A percentile compares a stretch with the other conserved stretches of the same genome.
Conservation (phyloP, 177 flowering plant species). For the Vitis hybrid region DNA sequence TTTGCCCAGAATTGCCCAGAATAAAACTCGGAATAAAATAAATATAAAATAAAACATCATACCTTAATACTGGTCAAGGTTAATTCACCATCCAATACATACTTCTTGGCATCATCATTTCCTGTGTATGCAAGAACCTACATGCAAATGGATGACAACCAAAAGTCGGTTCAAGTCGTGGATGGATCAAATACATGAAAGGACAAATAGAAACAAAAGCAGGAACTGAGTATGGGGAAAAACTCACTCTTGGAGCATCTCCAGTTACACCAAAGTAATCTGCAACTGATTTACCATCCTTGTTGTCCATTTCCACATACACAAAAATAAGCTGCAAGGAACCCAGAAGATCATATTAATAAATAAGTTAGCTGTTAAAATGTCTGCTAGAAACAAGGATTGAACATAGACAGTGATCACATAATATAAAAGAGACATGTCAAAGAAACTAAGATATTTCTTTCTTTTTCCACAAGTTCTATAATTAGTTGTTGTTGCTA, state of each 20-base stretch:
- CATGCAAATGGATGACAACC: conserved; percentile 2
- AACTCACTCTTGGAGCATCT: conserved; percentile 36
- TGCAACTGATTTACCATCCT: conserved; percentile 57
- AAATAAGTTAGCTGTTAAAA: no score
- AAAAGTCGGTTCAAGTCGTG: no score
- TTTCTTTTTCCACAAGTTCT: no score
- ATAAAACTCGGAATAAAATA: background rate
- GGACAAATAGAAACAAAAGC: background rate
- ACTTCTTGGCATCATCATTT: conserved; percentile 49
- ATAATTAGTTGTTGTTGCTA: no score
- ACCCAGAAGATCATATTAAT: no score
- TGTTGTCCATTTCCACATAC: conserved; percentile 49
- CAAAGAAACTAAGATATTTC: no score
- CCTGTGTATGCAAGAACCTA: conserved; percentile 56
- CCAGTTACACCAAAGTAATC: conserved; percentile 55
- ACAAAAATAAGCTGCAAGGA: no score
- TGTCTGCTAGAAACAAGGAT: no score
- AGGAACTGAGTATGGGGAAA: background rate
- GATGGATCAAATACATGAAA: background rate
- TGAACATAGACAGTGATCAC: no score
- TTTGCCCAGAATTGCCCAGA: no score
- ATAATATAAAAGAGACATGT: no score
- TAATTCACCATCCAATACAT: conserved; percentile 38
- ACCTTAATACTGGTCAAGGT: conserved; percentile 55
- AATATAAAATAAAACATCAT: background rate